Conservation (phyloP, 1,284 basidiomycete genomes). For the Polyporus tsugae region DNA sequence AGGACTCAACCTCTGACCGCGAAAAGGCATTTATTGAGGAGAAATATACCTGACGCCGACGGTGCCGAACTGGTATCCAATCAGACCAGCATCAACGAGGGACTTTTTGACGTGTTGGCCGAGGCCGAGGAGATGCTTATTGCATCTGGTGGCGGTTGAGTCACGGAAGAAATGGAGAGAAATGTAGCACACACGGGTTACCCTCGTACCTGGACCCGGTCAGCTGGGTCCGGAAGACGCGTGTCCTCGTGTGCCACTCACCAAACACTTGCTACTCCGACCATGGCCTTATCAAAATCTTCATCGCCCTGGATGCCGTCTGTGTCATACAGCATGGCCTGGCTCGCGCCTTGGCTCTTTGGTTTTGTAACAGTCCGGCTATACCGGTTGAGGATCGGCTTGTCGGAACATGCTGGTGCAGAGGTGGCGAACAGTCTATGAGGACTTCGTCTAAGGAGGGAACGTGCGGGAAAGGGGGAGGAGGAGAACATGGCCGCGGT, state of each 20-base stretch:
- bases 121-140: constrained; percentile 89
- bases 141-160: constrained; percentile 69
- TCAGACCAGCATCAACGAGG: constrained; percentile 75
- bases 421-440: constrained; percentile 48
- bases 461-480: constrained; percentile 33
- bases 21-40: not conserved
- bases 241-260: constrained; percentile 49
- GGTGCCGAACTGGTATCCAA: constrained; percentile 97
- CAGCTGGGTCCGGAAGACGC: constrained; percentile 18
- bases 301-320: constrained; percentile 82
- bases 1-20: not conserved
- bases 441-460: constrained; percentile 35
- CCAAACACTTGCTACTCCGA: constrained; percentile 95
- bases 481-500: constrained; percentile 34
- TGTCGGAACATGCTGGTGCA: constrained; percentile 51
- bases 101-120: constrained; percentile 90
- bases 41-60: constrained; percentile 78
- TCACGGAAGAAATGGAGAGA: constrained; percentile 16
- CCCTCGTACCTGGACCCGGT: constrained; percentile 46
- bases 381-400: constrained; percentile 81
- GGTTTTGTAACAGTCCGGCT: constrained; percentile 86
- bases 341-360: constrained; percentile 93
- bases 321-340: constrained; percentile 97
- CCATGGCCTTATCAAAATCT: constrained; percentile 95
- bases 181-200: constrained; percentile 47